phyloP scores from a whole-genome alignment of 1,284 basidiomycete genomes.

The Malassezia vespertilionis region DNA sequence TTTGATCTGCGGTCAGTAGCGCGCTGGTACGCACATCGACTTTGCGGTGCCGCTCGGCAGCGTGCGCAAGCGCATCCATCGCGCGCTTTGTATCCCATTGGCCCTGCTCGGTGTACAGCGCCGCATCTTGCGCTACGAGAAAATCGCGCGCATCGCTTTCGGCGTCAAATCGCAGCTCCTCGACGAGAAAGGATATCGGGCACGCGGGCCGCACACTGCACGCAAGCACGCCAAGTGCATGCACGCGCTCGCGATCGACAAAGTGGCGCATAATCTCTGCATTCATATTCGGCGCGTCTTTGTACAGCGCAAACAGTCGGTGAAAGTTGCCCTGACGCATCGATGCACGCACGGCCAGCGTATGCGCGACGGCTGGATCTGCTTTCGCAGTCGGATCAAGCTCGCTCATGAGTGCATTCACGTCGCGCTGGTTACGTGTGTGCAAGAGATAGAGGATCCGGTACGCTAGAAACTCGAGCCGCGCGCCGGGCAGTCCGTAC shows the following conservation, averaged over 20 bases:
- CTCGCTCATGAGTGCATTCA: conserved; percentile 88
- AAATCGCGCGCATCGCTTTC: conserved; percentile 60
- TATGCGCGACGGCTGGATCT: conserved; percentile 70
- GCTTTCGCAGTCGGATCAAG: conserved; percentile 79
- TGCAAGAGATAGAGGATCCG: conserved; percentile 91
- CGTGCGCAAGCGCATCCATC: conserved; percentile 48
- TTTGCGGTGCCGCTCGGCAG: conserved; percentile 50
- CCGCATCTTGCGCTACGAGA: conserved; percentile 60
- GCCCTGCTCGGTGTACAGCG: conserved; percentile 53
- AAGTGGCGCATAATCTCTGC: conserved; percentile 99
- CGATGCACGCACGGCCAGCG: conserved; percentile 75
- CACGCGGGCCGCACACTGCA: conserved; percentile 49
- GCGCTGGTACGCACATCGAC: conserved; percentile 51
- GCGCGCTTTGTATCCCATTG: conserved; percentile 53
- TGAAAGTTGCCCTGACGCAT: conserved; percentile 88
- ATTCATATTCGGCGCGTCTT: conserved; percentile 86
- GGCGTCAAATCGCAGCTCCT: conserved; percentile 72
- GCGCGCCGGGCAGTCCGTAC: conserved; percentile 75
- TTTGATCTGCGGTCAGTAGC: conserved; percentile 6
- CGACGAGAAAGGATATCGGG: conserved; percentile 64
- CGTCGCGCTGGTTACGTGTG: conserved; percentile 88
- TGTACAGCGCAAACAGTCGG: conserved; percentile 74
- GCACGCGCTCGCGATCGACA: conserved; percentile 76
- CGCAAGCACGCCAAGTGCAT: conserved; percentile 75
- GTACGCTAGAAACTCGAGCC: conserved; percentile 92